Evolutionary conservation across 1,284 basidiomycete genomes (phyloP).

Genomic region (Trametes sp.): DNA sequence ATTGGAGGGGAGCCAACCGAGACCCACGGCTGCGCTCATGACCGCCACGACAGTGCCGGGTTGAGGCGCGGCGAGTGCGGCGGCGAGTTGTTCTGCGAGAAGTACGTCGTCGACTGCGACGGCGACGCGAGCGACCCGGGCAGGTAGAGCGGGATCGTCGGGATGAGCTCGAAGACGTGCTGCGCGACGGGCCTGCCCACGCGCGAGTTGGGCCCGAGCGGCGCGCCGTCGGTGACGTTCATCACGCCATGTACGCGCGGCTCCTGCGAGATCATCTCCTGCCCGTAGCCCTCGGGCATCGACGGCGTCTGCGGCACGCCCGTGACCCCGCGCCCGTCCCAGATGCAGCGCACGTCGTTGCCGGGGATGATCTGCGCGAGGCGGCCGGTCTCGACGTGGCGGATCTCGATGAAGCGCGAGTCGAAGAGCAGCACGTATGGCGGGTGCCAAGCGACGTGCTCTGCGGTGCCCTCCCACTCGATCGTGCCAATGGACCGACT

Average conservation of each 20-base stretch:
- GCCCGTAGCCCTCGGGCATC: constrained; percentile 49
- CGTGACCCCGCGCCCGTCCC: constrained; percentile 78
- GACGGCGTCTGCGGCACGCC: constrained; percentile 48
- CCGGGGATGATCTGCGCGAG: constrained; percentile 90
- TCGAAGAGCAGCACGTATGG: constrained; percentile 94
- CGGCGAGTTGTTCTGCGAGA: constrained; percentile 62
- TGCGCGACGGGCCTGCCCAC: constrained; percentile 60
- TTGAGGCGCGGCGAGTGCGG: constrained; percentile 60
- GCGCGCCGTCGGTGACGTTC: constrained; percentile 59
- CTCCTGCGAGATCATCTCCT: constrained; percentile 64
- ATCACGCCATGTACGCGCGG: constrained; percentile 80
- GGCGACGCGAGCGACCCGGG: constrained; percentile 71
- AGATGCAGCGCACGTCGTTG: constrained; percentile 84
- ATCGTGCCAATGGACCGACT: constrained; percentile 78
- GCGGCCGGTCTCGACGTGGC: constrained; percentile 85
- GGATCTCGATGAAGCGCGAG: constrained; percentile 91
- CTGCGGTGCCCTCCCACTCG: constrained; percentile 95
- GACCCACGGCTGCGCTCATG: constrained; percentile 14
- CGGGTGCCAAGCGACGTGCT: constrained; percentile 87
- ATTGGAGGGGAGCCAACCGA: too few relatives aligned
- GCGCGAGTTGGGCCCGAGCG: constrained; percentile 42
- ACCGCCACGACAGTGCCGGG: constrained; percentile 44
- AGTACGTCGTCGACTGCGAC: constrained; percentile 64
- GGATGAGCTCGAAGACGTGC: constrained; percentile 83
- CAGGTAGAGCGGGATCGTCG: constrained; percentile 75